Percentiles rank a stretch among this genome's conserved stretches.
phyloP scores from a whole-genome alignment of 148 eudicot species.

The Chenopodium suecicum region DNA sequence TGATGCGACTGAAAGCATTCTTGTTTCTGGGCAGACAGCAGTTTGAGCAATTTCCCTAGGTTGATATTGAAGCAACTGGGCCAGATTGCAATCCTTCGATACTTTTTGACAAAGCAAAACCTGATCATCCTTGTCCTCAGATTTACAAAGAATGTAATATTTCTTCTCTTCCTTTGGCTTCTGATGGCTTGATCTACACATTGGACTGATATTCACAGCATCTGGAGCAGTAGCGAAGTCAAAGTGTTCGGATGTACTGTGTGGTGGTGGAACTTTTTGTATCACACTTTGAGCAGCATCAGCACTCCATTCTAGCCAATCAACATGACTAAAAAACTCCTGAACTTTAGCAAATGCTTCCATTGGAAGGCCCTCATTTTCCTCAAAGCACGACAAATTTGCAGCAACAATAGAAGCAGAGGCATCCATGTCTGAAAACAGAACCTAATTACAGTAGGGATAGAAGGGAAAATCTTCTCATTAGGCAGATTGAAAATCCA shows the following conservation, averaged over 20 bases:
- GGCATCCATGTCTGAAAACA: constrained; percentile 90
- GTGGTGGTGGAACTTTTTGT: constrained; percentile 46
- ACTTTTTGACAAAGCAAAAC: constrained; percentile 11
- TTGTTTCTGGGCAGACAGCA: background rate
- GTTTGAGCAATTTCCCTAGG: constrained; percentile 1
- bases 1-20: constrained; percentile 6
- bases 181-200: constrained; percentile 26
- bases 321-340: constrained; percentile 79
- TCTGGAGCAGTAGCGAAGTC: constrained; percentile 32
- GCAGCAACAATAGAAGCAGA: constrained; percentile 49
- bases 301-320: constrained; percentile 72
- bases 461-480: constrained; percentile 3
- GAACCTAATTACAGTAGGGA: constrained; percentile 53
- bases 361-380: constrained; percentile 84
- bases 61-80: constrained; percentile 8
- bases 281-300: constrained; percentile 59
- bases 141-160: constrained; percentile 17
- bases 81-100: constrained; percentile 21
- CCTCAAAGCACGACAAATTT: constrained; percentile 72
- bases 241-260: constrained; percentile 31
- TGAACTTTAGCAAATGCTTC: constrained; percentile 95
- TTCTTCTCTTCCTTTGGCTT: constrained; percentile 31
- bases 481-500: constrained; percentile 20
- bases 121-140: constrained; percentile 23
- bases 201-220: constrained; percentile 19